Evolutionary conservation across 1,139 yeast genomes (phyloP), one percentile per base, ranked within the genome.

Genomic region (Blastobotrys arbuscula): DNA sequence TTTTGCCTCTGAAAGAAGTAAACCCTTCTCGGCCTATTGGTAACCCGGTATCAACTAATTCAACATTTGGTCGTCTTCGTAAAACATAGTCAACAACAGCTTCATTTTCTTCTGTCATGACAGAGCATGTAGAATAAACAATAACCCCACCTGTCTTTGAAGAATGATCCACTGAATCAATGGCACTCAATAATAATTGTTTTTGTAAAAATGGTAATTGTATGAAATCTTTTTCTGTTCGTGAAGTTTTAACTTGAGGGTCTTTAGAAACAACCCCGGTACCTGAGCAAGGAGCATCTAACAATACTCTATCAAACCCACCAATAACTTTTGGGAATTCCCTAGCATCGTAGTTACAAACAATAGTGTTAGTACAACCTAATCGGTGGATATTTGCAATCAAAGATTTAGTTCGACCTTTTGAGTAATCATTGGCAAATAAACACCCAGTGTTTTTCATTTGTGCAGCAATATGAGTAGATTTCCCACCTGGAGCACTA

Each of bases 261-360:
- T 94, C 98, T 72, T 94, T 94, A 54, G 96, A 94, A 65, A 94
- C 90, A 59, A 94, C 98, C 73, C 99, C 99, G 3, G 98, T 92
- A 73, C 99, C 99, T 2, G 98, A 89, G 72, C 99, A 94, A 57
- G 99, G 99, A 31, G 99, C 98, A 76, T 94, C 99, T 59, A 94
- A 76, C 54, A 94, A 73, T 43, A 94, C 82, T 70, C 98, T 80
- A 67, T 94, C 98, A 61, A 94, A 94, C 1, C 98, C 98, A 57
- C 98, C 98, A 66, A 94, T 88, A 46, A 92, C 97, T 67, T 89
- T 89, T 42, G 98, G 98, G 66, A 94, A 94, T 67, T 92, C 97
- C 68, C 98, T 82, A 44, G 98, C 99, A 72, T 94, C 99, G 66
- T 92, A 90, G 68, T 92, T 87, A 72, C 97, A 90, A 40, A 92